Percentiles rank a stretch among this genome's conserved stretches.
Evolutionary conservation across 768 basidiomycete genomes (phyloP).

Genomic region (Boletus sp.): DNA sequence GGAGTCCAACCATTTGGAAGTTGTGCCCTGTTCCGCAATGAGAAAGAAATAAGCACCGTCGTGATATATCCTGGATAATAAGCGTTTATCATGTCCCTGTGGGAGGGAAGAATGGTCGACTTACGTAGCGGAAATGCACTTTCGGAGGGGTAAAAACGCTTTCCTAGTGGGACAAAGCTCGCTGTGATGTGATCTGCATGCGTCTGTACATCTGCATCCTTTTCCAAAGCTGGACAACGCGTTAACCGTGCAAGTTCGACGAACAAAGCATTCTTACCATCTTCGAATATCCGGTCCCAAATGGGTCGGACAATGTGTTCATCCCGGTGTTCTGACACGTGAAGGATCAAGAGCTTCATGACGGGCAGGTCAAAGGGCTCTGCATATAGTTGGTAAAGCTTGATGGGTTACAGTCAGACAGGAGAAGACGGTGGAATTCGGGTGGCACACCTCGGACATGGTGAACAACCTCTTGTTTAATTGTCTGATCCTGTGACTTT

Average conservation of each 20-base stretch:
- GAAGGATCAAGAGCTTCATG: constrained; percentile 85
- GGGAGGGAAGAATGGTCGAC: constrained; percentile 23
- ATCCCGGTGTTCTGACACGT: constrained; percentile 91
- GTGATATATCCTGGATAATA: constrained; percentile 63
- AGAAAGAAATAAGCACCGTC: constrained; percentile 71
- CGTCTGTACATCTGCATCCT: constrained; percentile 50
- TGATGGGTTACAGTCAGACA: constrained; percentile 9
- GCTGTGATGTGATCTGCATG: constrained; percentile 62
- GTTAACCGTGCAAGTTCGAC: constrained; percentile 5
- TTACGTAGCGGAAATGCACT: constrained; percentile 84
- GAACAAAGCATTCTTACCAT: constrained; percentile 47
- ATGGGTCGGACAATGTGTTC: constrained; percentile 76
- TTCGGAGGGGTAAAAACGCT: constrained; percentile 88
- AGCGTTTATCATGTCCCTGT: not conserved
- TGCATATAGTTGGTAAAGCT: constrained; percentile 90
- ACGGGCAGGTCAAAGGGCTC: constrained; percentile 79
- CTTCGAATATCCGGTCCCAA: constrained; percentile 85
- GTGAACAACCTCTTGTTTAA: constrained; percentile 62
- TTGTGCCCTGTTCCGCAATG: constrained; percentile 52
- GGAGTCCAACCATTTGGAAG: constrained; percentile 81
- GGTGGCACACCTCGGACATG: constrained; percentile 72
- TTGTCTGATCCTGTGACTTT: constrained; percentile 59
- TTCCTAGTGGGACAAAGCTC: constrained; percentile 68
- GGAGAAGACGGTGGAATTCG: not conserved
- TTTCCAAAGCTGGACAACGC: constrained; percentile 44